Conservation (phyloP, 768 basidiomycete genomes). For the Leccinum variicolor region DNA sequence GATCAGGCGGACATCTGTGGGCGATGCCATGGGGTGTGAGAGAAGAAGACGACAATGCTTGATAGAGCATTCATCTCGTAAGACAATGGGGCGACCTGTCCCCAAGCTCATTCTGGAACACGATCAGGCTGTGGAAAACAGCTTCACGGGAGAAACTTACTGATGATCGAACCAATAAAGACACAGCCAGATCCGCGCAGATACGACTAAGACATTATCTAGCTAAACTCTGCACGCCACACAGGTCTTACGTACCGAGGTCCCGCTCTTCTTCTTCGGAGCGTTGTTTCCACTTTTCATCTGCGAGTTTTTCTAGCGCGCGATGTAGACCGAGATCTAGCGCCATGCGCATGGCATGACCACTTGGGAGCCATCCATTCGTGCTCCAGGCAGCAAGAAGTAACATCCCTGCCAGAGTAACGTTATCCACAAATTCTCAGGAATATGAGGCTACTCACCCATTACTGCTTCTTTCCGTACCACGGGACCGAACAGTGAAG, state of each 20-base stretch:
- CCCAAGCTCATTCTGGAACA: constrained; percentile 78
- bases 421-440: constrained; percentile 1
- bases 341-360: constrained; percentile 96
- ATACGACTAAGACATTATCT: constrained; percentile 59
- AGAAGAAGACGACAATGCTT: constrained; percentile 80
- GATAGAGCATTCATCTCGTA: constrained; percentile 87
- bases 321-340: constrained; percentile 91
- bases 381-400: constrained; percentile 92
- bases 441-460: constrained; percentile 44
- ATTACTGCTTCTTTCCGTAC: constrained; percentile 94
- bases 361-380: constrained; percentile 92
- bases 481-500: constrained; percentile 89
- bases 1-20: constrained; percentile 86
- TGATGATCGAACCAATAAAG: constrained; percentile 97
- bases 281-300: constrained; percentile 58
- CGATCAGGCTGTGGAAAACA: constrained; percentile 8
- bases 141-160: constrained; percentile 41
- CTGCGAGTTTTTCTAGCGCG: constrained; percentile 87
- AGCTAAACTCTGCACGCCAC: not conserved
- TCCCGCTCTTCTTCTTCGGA: constrained; percentile 85
- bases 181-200: constrained; percentile 91
- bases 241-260: constrained; percentile 50
- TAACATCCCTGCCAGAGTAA: constrained; percentile 65
- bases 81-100: constrained; percentile 84
- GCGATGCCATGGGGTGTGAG: constrained; percentile 81